Conservation (phyloP, 1,284 basidiomycete species). For the Ustilago tritici region DNA sequence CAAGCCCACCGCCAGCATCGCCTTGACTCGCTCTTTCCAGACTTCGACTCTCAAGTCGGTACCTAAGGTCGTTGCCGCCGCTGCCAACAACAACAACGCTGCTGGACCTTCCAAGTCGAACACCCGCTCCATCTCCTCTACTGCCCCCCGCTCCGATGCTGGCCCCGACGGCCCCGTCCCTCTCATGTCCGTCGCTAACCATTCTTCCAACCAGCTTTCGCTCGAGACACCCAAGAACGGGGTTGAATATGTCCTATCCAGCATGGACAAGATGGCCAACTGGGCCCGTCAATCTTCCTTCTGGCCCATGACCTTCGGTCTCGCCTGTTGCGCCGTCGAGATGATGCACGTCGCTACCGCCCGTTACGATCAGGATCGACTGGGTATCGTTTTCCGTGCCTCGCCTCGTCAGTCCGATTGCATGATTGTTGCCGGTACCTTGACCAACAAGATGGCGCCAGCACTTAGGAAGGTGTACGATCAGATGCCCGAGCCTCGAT, state of each 20-base stretch:
- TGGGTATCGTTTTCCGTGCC: constrained; percentile 98
- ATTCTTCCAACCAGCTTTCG: constrained; percentile 71
- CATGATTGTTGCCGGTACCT: constrained; percentile 99
- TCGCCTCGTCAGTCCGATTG: constrained; percentile 97
- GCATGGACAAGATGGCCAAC: constrained; percentile 95
- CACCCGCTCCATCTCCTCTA: constrained; percentile 43
- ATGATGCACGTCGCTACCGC: constrained; percentile 93
- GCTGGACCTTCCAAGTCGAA: constrained; percentile 40
- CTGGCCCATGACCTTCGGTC: constrained; percentile 99
- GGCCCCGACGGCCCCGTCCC: constrained; percentile 63
- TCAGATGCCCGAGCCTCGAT: constrained; percentile 72
- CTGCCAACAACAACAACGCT: constrained; percentile 1
- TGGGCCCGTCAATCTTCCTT: constrained; percentile 98
- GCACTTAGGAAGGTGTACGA: constrained; percentile 63
- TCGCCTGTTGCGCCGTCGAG: constrained; percentile 98
- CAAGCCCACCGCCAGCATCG: constrained; percentile 35
- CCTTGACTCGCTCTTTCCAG: constrained; percentile 46
- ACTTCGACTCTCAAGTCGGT: constrained; percentile 46
- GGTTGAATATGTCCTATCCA: constrained; percentile 95
- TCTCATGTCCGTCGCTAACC: constrained; percentile 66
- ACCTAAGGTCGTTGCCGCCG: constrained; percentile 31
- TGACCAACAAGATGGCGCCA: constrained; percentile 99
- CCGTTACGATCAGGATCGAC: constrained; percentile 96
- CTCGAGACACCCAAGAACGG: constrained; percentile 89
- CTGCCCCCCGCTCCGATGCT: constrained; percentile 34